Evolutionary conservation across 345 rosid genomes (phyloP), one percentile per base, ranked within the genome.

Genomic region (Cardamine occulta): DNA sequence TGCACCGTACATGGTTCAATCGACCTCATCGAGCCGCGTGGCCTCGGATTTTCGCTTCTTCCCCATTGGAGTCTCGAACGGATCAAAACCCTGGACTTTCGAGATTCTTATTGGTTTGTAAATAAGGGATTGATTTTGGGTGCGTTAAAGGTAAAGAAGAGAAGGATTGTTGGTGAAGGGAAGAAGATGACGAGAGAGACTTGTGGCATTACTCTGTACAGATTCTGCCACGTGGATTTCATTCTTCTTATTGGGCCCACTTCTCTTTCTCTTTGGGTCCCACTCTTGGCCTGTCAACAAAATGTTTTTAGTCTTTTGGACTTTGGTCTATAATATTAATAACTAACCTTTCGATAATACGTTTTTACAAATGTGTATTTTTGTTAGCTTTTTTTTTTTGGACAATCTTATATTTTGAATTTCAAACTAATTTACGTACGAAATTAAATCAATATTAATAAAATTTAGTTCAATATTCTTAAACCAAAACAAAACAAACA

Each of bases 1-100:
- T 57, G 95, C 85, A 45, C 87, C 77, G 78, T 94, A 88, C 88
- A 91, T 88, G 80, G 90, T 91, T 69, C 96, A 85, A 77, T 91
- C 98, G 44, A 94, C 93, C 84, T 94, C 98, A 74, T 94, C 97
- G 29, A 94, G 91, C 56, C 89, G 86, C 29, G 87, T 80, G 17
- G 97, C 88, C 19, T 79, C 89, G 3, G 98, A 86, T 81, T 91
- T 94, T 82, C 97, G 88, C 84, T 88, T 94, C 89, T 94, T 94
- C 77, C 81, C 88, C 98, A 93, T 93, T 19, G 55, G 3, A 37
- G 3, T 7, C 4, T 47, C 21, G 63, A 49, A 26, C 13, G 68
- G 53, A 62, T 66, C 47, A 32, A 74, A 74, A 52, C 71, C 75
- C 61, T 35, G 28, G 54, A 35, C 17, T 32, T 6, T 49, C 14